phyloP scores from a whole-genome alignment of 2,329 filamentous ascomycete genomes.

The Lasiodiplodia sp. region DNA sequence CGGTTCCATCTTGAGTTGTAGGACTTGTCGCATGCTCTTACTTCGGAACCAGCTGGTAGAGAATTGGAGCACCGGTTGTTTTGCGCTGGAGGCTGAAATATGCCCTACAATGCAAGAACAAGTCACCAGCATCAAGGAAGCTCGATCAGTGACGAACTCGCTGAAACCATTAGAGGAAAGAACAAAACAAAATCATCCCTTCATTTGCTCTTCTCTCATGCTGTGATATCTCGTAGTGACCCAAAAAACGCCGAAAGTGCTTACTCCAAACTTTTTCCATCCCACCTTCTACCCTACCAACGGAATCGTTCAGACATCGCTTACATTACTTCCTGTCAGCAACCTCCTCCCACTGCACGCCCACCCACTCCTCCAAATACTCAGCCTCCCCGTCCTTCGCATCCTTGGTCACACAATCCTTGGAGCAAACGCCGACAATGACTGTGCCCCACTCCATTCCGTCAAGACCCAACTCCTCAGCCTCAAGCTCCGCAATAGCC shows the following conservation, averaged over 20 bases:
- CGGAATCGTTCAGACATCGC: background rate
- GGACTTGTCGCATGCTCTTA: background rate
- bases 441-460: constrained; percentile 99
- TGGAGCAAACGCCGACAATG: constrained; percentile 82
- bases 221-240: constrained; percentile 3
- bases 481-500: constrained; percentile 87
- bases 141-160: background rate
- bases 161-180: background rate
- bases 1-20: background rate
- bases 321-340: constrained; percentile 33
- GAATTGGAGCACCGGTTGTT: background rate
- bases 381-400: constrained; percentile 69
- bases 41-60: background rate
- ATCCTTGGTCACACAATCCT: constrained; percentile 73
- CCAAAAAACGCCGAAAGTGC: background rate
- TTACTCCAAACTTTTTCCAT: background rate
- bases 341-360: constrained; percentile 94
- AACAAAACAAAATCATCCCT: constrained; percentile 10
- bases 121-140: background rate
- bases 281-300: background rate
- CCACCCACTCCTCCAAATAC: constrained; percentile 95
- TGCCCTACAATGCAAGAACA: background rate
- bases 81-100: constrained; percentile 6
- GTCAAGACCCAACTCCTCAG: constrained; percentile 69
- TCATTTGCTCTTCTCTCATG: background rate